phyloP scores from a whole-genome alignment of 768 basidiomycete species.

The Paxillus involutus region DNA sequence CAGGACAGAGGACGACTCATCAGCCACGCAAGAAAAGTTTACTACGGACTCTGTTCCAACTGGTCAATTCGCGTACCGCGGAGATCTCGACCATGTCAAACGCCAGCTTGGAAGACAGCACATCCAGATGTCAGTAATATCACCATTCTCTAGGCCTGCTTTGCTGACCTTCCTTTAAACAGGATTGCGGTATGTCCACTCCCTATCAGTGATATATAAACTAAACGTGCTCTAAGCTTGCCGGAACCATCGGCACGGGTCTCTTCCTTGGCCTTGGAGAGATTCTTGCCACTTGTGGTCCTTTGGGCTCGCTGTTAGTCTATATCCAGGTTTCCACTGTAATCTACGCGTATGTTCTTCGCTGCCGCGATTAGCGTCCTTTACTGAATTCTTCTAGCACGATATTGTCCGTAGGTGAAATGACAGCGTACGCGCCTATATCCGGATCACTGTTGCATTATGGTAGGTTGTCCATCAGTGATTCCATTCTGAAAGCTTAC shows the following conservation, averaged over 20 bases:
- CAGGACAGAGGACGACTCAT: background rate
- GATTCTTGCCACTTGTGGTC: conserved; percentile 26
- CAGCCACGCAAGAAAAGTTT: conserved; percentile 1
- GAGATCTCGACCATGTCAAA: conserved; percentile 15
- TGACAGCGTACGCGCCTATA: conserved; percentile 28
- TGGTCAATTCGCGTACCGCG: conserved; percentile 14
- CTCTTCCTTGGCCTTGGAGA: conserved; percentile 31
- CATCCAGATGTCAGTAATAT: conserved; percentile 16
- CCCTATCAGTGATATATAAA: background rate
- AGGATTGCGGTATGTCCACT: conserved; percentile 21
- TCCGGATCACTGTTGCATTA: conserved; percentile 29
- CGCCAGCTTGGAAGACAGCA: conserved; percentile 20
- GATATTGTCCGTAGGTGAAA: conserved; percentile 28
- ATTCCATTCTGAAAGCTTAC: background rate
- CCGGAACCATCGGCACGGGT: conserved; percentile 30
- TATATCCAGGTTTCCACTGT: conserved; percentile 28
- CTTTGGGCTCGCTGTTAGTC: conserved; percentile 29
- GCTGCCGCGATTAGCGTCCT: background rate
- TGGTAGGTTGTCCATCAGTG: conserved; percentile 10
- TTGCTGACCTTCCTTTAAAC: background rate
- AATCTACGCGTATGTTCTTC: conserved; percentile 24
- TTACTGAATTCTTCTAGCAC: conserved; percentile 18
- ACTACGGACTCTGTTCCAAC: background rate
- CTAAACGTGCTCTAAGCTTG: conserved; percentile 18
- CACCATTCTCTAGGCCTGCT: background rate